These are phyloP conservation scores for Leccinum griseonigrum DNA, from an alignment of 1,284 basidiomycete genomes.

Conservation along the genomic window DNA sequence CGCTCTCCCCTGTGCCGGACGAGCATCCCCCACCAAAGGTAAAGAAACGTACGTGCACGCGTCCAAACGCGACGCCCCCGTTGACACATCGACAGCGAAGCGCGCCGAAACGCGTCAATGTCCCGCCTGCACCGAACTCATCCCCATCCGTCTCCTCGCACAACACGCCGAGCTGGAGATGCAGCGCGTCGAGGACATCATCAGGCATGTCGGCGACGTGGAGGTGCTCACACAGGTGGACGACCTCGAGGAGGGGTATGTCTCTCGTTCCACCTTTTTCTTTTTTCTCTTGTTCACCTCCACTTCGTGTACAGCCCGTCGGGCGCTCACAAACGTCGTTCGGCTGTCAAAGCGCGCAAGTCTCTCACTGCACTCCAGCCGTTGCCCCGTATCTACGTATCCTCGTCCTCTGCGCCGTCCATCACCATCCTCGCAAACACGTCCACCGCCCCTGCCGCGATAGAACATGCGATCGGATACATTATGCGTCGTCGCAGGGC, in stretches of 20 bases:
- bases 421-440: slow-evolving; percentile 10
- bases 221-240: slow-evolving; percentile 41
- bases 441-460: slow-evolving; percentile 38
- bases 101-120: slow-evolving; percentile 70
- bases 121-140: slow-evolving; percentile 67
- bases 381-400: slow-evolving; percentile 16
- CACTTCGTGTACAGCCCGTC: slow-evolving; percentile 25
- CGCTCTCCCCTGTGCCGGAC: slow-evolving; percentile 28
- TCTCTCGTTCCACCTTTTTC: slow-evolving; percentile 4
- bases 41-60: slow-evolving; percentile 31
- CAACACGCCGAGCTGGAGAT: slow-evolving; percentile 63
- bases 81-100: slow-evolving; percentile 55
- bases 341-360: slow-evolving; percentile 64
- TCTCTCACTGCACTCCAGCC: slow-evolving; percentile 39
- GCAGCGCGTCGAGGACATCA: slow-evolving; percentile 64
- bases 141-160: slow-evolving; percentile 65
- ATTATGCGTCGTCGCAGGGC: slow-evolving; percentile 65
- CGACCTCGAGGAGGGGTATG: slow-evolving; percentile 46
- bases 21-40: slow-evolving; percentile 7
- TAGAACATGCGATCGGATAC: slow-evolving; percentile 51
- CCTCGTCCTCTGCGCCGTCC: slow-evolving; percentile 2
- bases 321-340: slow-evolving; percentile 49
- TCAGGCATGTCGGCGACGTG: slow-evolving; percentile 55
- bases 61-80: slow-evolving; percentile 37
- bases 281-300: neutral